Conservation (phyloP, 495 filamentous ascomycete genomes). For the Trichocladium uniseriatum region DNA sequence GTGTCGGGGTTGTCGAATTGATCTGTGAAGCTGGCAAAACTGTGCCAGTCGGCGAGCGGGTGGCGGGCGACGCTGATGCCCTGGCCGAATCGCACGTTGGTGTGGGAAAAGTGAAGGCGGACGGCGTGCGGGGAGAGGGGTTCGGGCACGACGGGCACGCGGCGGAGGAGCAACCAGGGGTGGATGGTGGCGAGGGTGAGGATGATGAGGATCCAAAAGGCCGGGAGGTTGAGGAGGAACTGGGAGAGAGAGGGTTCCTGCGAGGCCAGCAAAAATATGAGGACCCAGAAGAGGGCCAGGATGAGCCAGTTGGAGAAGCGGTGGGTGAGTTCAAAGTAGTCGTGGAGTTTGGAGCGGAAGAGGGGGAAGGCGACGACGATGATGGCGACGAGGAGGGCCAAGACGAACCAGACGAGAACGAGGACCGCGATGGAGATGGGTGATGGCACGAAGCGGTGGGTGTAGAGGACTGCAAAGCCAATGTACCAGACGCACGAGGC, state of each 20-base stretch:
- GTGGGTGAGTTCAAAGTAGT: slow-evolving; percentile 57
- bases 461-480: slow-evolving; percentile 37
- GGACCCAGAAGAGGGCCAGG: slow-evolving; percentile 52
- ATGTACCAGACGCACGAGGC: slow-evolving; percentile 63
- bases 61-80: slow-evolving; percentile 43
- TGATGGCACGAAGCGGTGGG: slow-evolving; percentile 29
- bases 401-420: slow-evolving; percentile 31
- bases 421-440: slow-evolving; percentile 16
- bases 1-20: slow-evolving; percentile 23
- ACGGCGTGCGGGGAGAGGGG: slow-evolving; percentile 58
- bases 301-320: slow-evolving; percentile 56
- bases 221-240: slow-evolving; percentile 46
- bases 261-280: slow-evolving; percentile 45
- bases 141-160: slow-evolving; percentile 50
- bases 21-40: slow-evolving; percentile 67
- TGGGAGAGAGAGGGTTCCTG: slow-evolving; percentile 24
- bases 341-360: slow-evolving; percentile 46
- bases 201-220: slow-evolving; percentile 59
- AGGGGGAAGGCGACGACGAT: slow-evolving; percentile 40
- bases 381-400: slow-evolving; percentile 33
- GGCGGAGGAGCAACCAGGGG: slow-evolving; percentile 60
- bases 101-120: slow-evolving; percentile 56
- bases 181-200: slow-evolving; percentile 51
- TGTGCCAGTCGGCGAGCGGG: slow-evolving; percentile 67
- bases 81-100: slow-evolving; percentile 41